phyloP scores from a whole-genome alignment of 352 stramenopile species.

The Phytophthora kernoviae region DNA sequence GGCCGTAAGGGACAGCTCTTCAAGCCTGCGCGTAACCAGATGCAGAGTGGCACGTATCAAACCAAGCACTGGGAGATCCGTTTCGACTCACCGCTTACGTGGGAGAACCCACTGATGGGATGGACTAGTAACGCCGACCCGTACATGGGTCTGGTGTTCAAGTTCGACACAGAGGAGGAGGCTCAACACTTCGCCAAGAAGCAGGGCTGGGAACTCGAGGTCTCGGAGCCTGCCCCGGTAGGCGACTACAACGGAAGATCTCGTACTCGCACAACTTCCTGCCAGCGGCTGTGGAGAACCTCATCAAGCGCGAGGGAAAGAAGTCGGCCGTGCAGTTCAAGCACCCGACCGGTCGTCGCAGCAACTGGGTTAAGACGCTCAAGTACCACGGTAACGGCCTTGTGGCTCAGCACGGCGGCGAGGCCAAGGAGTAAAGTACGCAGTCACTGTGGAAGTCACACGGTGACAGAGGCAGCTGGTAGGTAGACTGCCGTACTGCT shows the following conservation, averaged over 20 bases:
- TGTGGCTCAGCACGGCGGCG: constrained; percentile 79
- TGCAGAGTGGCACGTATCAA: constrained; percentile 84
- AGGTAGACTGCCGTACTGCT: neutral
- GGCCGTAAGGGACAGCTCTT: constrained; percentile 77
- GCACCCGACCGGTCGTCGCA: constrained; percentile 74
- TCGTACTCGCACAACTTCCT: constrained; percentile 91
- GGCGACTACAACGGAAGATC: constrained; percentile 80
- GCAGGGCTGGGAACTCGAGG: constrained; percentile 87
- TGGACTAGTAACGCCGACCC: constrained; percentile 92
- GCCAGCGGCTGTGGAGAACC: constrained; percentile 68
- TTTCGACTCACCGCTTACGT: constrained; percentile 76
- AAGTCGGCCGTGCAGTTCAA: constrained; percentile 77
- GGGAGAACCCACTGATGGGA: constrained; percentile 95
- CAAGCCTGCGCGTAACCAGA: constrained; percentile 81
- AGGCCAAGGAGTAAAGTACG: constrained; percentile 67
- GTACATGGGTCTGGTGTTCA: constrained; percentile 82
- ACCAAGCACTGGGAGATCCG: constrained; percentile 89
- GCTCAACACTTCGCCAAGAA: constrained; percentile 85
- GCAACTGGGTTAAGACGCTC: constrained; percentile 89
- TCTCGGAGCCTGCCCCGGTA: constrained; percentile 72
- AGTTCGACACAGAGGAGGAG: constrained; percentile 90
- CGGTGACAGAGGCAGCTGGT: neutral
- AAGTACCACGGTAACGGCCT: constrained; percentile 87
- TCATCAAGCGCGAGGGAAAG: constrained; percentile 84
- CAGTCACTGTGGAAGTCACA: constrained; percentile 10